phyloP scores from a whole-genome alignment of 441 rosid genomes.

The Populus hybrid region DNA sequence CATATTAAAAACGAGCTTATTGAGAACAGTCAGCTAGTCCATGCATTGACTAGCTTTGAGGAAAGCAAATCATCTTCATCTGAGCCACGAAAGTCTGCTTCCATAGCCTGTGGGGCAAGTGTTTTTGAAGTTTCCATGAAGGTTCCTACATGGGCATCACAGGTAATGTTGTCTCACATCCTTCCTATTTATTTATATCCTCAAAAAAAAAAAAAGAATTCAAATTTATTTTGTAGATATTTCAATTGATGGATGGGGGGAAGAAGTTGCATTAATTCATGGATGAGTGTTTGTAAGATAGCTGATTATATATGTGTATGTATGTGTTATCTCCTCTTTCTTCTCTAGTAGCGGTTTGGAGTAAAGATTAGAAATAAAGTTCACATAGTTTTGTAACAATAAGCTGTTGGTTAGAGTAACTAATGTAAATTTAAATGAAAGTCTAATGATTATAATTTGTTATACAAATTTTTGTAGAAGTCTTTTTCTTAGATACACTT shows the following conservation, averaged over 20 bases:
- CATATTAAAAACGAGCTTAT: slow-evolving; percentile 89
- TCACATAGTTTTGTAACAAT: not conserved
- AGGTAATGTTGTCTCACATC: slow-evolving; percentile 48
- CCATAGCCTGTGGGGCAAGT: slow-evolving; percentile 93
- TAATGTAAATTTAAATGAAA: too few relatives aligned
- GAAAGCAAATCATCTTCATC: slow-evolving; percentile 49
- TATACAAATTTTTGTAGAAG: not conserved
- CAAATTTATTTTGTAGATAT: too few relatives aligned
- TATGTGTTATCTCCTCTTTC: not conserved
- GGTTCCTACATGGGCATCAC: slow-evolving; percentile 97
- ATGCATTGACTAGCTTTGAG: slow-evolving; percentile 54
- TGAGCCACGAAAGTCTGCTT: slow-evolving; percentile 87
- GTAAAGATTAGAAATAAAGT: not conserved
- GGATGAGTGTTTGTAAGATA: not conserved
- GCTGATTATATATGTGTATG: not conserved
- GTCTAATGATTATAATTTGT: not conserved
- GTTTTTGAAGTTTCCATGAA: slow-evolving; percentile 91
- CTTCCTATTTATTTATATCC: not conserved
- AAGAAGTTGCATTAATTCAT: not conserved
- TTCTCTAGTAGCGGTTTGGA: not conserved
- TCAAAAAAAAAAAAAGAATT: not conserved
- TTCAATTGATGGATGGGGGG: too few relatives aligned
- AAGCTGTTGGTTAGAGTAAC: not conserved
- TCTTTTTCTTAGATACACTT: not conserved
- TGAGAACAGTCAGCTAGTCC: slow-evolving; percentile 75